Percentiles rank a stretch among this genome's conserved stretches.
Evolutionary conservation across 2,329 filamentous ascomycete species (phyloP).

Genomic region (Epichloe aotearoae): DNA sequence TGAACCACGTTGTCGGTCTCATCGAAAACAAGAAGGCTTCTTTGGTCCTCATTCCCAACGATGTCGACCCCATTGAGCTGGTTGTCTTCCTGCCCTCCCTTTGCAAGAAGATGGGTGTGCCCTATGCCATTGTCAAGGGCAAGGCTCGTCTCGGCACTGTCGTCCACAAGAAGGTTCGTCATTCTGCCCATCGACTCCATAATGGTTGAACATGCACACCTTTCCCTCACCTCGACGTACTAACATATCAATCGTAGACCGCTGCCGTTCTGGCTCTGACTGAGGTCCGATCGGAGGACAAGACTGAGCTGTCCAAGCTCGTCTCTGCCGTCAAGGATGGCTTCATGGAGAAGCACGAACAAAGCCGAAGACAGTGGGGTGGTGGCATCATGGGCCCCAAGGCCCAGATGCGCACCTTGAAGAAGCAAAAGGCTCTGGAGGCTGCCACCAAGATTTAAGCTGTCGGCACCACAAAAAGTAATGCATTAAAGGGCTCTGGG

Average conservation of each 20-base stretch:
- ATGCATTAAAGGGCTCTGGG: conserved; percentile 25
- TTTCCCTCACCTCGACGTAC: neutral
- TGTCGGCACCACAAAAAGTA: conserved; percentile 22
- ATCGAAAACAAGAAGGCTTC: conserved; percentile 99
- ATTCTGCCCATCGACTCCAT: neutral
- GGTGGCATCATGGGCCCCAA: conserved; percentile 98
- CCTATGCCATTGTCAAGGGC: conserved; percentile 98
- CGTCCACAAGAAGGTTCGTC: conserved; percentile 91
- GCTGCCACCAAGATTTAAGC: conserved; percentile 91
- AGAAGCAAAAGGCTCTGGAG: conserved; percentile 92
- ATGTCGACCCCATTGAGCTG: conserved; percentile 98
- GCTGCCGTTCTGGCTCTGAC: conserved; percentile 91
- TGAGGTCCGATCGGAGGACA: conserved; percentile 96
- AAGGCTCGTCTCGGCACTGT: conserved; percentile 98
- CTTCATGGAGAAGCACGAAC: conserved; percentile 92
- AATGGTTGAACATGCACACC: neutral
- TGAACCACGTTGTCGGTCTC: conserved; percentile 96
- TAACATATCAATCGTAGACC: conserved; percentile 43
- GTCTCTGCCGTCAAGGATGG: conserved; percentile 94
- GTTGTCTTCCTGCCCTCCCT: conserved; percentile 98
- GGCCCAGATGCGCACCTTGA: conserved; percentile 63
- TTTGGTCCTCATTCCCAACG: conserved; percentile 96
- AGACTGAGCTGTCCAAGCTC: conserved; percentile 95
- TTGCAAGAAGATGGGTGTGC: conserved; percentile 99
- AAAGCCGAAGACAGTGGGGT: conserved; percentile 87